Conservation (phyloP, 2,329 filamentous ascomycete genomes). For the Claviceps sp. region DNA sequence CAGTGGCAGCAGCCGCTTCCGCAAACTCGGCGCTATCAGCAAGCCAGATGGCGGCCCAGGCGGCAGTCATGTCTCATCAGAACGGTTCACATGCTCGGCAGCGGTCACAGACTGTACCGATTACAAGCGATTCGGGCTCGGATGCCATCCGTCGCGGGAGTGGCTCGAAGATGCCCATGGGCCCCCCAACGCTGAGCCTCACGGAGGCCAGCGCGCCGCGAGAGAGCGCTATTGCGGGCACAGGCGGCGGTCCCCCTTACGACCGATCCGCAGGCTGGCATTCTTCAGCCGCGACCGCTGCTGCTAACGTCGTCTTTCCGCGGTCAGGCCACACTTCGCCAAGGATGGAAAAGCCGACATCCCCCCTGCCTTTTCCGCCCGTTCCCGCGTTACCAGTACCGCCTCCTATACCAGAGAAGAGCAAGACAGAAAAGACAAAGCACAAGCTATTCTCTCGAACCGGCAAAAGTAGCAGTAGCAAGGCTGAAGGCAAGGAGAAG, state of each 20-base stretch:
- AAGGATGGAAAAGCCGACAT: conserved; percentile 20
- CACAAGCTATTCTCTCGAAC: conserved; percentile 72
- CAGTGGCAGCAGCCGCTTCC: conserved; percentile 15
- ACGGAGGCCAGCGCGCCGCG: conserved; percentile 51
- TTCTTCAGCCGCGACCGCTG: conserved; percentile 50
- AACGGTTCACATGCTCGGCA: conserved; percentile 42
- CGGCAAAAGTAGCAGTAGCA: conserved; percentile 53
- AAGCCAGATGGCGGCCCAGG: conserved; percentile 71
- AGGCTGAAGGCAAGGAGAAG: conserved; percentile 52
- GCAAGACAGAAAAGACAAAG: conserved; percentile 51
- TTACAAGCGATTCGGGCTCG: conserved; percentile 29
- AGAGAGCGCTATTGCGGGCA: conserved; percentile 38
- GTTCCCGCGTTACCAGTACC: conserved; percentile 19
- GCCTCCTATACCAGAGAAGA: conserved; percentile 40
- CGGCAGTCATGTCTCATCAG: conserved; percentile 56
- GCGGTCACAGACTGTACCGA: conserved; percentile 61
- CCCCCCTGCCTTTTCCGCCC: conserved; percentile 23
- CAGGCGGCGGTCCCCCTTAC: conserved; percentile 44
- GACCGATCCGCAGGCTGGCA: conserved; percentile 43
- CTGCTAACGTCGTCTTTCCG: conserved; percentile 60
- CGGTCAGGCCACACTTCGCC: conserved; percentile 45
- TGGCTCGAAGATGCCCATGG: conserved; percentile 37
- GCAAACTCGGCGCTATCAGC: conserved; percentile 30
- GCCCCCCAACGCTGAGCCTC: conserved; percentile 48
- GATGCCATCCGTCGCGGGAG: conserved; percentile 31